Percentiles rank a stretch among this genome's conserved stretches.
Evolutionary conservation across 2,329 filamentous ascomycete species (phyloP).

Genomic region (Saccharata proteae): DNA sequence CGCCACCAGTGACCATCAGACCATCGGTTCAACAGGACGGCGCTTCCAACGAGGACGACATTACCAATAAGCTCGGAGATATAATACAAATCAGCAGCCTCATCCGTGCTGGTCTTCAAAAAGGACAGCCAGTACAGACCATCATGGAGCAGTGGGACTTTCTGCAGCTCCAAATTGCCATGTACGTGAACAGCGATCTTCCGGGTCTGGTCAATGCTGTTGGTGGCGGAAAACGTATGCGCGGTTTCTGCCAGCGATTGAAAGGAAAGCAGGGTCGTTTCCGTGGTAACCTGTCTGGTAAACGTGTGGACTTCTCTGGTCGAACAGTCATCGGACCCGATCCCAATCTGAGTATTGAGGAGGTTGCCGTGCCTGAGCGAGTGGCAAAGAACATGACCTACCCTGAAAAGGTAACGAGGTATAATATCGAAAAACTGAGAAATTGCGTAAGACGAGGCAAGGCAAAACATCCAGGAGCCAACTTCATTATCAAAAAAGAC

Average conservation of each 20-base stretch:
- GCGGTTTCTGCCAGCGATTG: slow-evolving; percentile 86
- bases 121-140: slow-evolving; percentile 72
- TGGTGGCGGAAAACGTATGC: slow-evolving; percentile 75
- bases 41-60: slow-evolving; percentile 88
- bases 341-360: slow-evolving; percentile 83
- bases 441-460: slow-evolving; percentile 64
- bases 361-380: slow-evolving; percentile 80
- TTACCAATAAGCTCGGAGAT: slow-evolving; percentile 93
- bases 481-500: slow-evolving; percentile 62
- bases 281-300: slow-evolving; percentile 90
- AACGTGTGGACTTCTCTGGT: slow-evolving; percentile 96
- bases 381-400: slow-evolving; percentile 97
- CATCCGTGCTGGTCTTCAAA: slow-evolving; percentile 69
- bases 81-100: slow-evolving; percentile 87
- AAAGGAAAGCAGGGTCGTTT: slow-evolving; percentile 98
- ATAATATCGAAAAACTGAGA: slow-evolving; percentile 75
- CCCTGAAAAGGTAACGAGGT: slow-evolving; percentile 71
- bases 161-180: slow-evolving; percentile 83
- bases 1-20: slow-evolving; percentile 85
- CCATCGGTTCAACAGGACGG: slow-evolving; percentile 89
- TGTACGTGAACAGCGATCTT: slow-evolving; percentile 96
- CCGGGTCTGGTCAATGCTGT: slow-evolving; percentile 74
- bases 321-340: slow-evolving; percentile 96
- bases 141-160: slow-evolving; percentile 99
- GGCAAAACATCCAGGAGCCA: slow-evolving; percentile 75